Evolutionary conservation across 441 rosid species (phyloP), one percentile per base, ranked within the genome.

Genomic region (Lepidium campestre): DNA sequence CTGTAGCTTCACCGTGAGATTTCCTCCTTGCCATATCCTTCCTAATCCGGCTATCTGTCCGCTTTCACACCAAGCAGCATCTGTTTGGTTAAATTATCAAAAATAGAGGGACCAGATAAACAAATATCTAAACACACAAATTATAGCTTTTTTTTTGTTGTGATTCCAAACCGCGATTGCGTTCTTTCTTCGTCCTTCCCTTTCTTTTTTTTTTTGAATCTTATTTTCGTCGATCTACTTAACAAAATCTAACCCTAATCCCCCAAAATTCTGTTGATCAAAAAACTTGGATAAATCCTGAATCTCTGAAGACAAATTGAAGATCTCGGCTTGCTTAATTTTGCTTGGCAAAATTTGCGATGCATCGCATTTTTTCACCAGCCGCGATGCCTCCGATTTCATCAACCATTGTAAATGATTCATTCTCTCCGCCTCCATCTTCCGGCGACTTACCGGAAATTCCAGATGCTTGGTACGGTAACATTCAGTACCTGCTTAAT

Each of bases 401-500:
- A 14, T 69, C 62, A 8, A 34, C 27, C 2, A 3, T 2, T 20
- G 20, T 47, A 68, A 14, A n/a, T 39, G 42, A 37, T 45, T 34
- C 77, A 31, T 56, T 47, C 22, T 47, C 84, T 64, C 80, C 80
- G 6, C 83, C 91, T 1, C 70, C 85, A 41, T 44, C 82, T 11
- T 74, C 76, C 17, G 86, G 83, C 15, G 73, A 67, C 70, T 80
- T 65, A 4, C 75, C 69, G 25, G 86, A 77, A 2, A 48, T 76
- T 27, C 79, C 82, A 37, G 87, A 74, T 45, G 89, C 90, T 8
- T 93, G 97, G 96, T 87, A 85, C 57, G 98, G 96, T 0, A 93
- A 81, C 86, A 93, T 90, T 70, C 96, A 93, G 74, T 90, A 93
- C 71, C 88, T 93, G 3, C 82, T 93, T 39, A 93, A 90, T 57